Conservation (phyloP, 2,329 filamentous ascomycete genomes). For the Chaetomium globosum region DNA sequence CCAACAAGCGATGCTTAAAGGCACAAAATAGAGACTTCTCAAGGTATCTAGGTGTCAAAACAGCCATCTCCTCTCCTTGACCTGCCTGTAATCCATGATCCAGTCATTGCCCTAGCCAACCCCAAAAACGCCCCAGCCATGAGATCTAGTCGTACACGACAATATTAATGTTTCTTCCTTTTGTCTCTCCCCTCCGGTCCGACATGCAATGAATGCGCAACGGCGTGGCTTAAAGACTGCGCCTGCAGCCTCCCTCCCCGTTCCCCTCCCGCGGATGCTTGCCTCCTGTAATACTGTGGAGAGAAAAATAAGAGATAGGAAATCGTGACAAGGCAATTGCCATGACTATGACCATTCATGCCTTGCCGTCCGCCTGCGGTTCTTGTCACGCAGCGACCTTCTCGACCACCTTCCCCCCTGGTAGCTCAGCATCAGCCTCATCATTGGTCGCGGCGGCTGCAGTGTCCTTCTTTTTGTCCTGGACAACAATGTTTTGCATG, state of each 20-base stretch:
- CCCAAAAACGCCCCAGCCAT: slow-evolving; percentile 28
- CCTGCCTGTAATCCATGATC: slow-evolving; percentile 15
- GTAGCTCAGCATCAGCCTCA: slow-evolving; percentile 22
- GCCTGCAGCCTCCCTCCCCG: background rate
- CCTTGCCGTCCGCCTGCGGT: slow-evolving; percentile 20
- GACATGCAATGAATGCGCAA: slow-evolving; percentile 19
- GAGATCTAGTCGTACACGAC: slow-evolving; percentile 28
- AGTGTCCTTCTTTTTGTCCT: slow-evolving; percentile 52
- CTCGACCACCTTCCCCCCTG: slow-evolving; percentile 22
- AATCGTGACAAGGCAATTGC: background rate
- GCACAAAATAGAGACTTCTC: background rate
- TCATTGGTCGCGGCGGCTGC: slow-evolving; percentile 22
- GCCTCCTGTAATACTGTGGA: background rate
- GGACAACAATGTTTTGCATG: slow-evolving; percentile 68
- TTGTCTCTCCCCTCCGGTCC: slow-evolving; percentile 26
- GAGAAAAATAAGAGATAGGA: background rate
- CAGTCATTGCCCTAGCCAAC: slow-evolving; percentile 14
- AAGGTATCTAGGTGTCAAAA: background rate
- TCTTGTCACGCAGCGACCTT: slow-evolving; percentile 26
- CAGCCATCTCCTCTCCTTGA: background rate
- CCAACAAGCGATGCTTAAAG: background rate
- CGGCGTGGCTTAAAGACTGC: slow-evolving; percentile 2
- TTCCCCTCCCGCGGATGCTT: background rate
- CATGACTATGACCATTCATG: slow-evolving; percentile 17
- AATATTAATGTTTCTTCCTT: slow-evolving; percentile 25